phyloP scores from a whole-genome alignment of 2,329 filamentous ascomycete genomes.

The Cercospora brassicicola region DNA sequence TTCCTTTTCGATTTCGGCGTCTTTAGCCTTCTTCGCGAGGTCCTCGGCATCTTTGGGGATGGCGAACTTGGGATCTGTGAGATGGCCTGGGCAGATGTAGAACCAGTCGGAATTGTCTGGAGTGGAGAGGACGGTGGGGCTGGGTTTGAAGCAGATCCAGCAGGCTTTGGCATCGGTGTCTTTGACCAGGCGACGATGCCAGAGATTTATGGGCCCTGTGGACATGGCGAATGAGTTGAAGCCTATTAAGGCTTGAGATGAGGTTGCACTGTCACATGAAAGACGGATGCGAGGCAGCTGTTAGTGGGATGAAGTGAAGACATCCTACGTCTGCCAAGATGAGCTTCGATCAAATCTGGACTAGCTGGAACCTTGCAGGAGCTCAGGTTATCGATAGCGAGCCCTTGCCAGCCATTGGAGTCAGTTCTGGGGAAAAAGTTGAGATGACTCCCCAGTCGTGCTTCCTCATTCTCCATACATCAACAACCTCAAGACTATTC shows the following conservation, averaged over 20 bases:
- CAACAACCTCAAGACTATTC: neutral
- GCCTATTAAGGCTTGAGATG: neutral
- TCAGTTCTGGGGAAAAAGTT: constrained; percentile 6
- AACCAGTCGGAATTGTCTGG: constrained; percentile 86
- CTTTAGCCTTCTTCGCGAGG: constrained; percentile 55
- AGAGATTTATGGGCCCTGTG: constrained; percentile 77
- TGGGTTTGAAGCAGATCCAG: constrained; percentile 88
- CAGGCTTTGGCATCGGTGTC: constrained; percentile 81
- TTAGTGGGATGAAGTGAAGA: constrained; percentile 8
- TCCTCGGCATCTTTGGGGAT: constrained; percentile 67
- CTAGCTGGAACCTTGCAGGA: constrained; percentile 1
- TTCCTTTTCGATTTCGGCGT: constrained; percentile 51
- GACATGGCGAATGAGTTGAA: constrained; percentile 23
- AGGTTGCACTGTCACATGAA: constrained; percentile 12
- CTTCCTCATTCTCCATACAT: neutral
- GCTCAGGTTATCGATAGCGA: neutral
- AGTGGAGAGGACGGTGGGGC: constrained; percentile 82
- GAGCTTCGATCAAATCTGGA: neutral
- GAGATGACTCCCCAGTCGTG: constrained; percentile 4
- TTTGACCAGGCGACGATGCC: constrained; percentile 82
- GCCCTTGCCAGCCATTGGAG: constrained; percentile 3
- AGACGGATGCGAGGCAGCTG: constrained; percentile 13
- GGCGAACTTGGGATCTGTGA: constrained; percentile 82
- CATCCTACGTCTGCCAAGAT: neutral
- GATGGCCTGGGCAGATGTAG: constrained; percentile 79